Evolutionary conservation across 805 yeast genomes (phyloP), one percentile per base, ranked within the genome.

Genomic region (Kluyveromyces dobzhanskii): DNA sequence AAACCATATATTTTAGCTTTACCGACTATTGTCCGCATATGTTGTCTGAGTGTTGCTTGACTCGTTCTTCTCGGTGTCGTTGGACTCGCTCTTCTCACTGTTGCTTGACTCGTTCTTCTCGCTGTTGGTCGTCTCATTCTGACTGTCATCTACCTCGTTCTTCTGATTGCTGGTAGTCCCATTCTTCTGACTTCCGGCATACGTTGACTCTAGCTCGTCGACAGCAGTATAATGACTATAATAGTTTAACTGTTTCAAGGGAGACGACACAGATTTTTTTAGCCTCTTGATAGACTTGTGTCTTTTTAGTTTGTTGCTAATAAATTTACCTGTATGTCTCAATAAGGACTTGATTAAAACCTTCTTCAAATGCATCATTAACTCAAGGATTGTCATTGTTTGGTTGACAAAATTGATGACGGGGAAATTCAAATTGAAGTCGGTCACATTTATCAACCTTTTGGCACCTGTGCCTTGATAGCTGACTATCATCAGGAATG

Each of bases 401-500:
- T 75, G 75, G 56, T 81, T 77, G 26, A 59, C 51, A 50, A 81
- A 75, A 37, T 62, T 58, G 37, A 85, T 59, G 3, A 63, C 63
- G 3, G 96, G 96, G 37, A 88, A 59, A 8, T 65, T 66, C 40
- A 90, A 65, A 4, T 68, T 70, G 47, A 90, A 78, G 47, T 83
- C 75, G 38, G 84, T 82, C 6, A 90, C 85, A 53, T 88, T 86
- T 29, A 85, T 71, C 40, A 90, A 62, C 47, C 80, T 75, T 49
- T 74, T 65, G 21, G 75, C 67, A 11, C 87, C 85, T 12, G 76
- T 76, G 7, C 92, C 94, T 56, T 77, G 76, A 61, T 85, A 85
- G 36, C 94, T 82, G 18, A 87, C 70, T 38, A 78, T 69, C 12
- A 88, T 54, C n/a, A 64, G 54, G 28, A 75, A 66, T n/a, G 69